Conservation (phyloP, 768 basidiomycete genomes). For the Tremella fuciformis region DNA sequence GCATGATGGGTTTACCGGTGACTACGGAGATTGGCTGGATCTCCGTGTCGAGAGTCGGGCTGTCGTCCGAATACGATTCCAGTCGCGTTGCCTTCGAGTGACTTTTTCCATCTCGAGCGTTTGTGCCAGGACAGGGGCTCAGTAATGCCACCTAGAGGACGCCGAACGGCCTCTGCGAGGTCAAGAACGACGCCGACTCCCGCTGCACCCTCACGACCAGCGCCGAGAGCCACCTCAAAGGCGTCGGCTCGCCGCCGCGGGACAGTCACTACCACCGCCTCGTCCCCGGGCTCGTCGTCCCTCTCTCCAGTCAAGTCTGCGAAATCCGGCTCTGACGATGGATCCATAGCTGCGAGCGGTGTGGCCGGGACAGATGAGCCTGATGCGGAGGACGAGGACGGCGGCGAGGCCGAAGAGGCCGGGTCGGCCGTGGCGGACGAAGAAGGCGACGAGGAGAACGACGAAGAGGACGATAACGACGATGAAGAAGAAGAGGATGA, state of each 20-base stretch:
- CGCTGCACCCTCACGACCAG: background rate
- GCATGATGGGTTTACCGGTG: conserved; percentile 45
- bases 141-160: conserved; percentile 5
- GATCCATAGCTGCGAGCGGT: background rate
- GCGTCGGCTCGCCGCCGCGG: no score
- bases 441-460: conserved; percentile 10
- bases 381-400: conserved; percentile 8
- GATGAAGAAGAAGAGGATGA: conserved; percentile 15
- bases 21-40: conserved; percentile 27
- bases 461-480: conserved; percentile 10
- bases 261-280: background rate
- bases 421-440: conserved; percentile 3
- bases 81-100: no score
- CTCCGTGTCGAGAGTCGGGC: background rate
- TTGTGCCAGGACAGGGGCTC: no score
- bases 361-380: conserved; percentile 3
- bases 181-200: background rate
- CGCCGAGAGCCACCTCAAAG: background rate
- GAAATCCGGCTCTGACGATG: conserved; percentile 4
- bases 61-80: no score
- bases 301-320: conserved; percentile 30
- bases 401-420: conserved; percentile 16
- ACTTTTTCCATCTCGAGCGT: no score
- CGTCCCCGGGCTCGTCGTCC: conserved; percentile 22
- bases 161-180: conserved; percentile 1